phyloP scores from a whole-genome alignment of 176 grass and related monocot genomes.

The Eleusine indica region DNA sequence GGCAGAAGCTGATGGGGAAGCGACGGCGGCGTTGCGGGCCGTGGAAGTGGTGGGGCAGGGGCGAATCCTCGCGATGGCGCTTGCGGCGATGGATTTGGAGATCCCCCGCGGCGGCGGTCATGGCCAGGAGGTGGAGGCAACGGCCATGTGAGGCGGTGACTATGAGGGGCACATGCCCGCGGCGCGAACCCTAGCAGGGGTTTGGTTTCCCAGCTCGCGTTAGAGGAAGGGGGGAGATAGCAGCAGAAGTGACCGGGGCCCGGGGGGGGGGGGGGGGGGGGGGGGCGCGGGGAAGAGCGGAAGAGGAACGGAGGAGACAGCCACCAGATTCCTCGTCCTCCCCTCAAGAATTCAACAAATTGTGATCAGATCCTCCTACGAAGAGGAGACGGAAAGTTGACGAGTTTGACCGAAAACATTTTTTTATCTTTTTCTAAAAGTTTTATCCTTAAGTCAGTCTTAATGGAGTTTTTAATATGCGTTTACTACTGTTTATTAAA shows the following conservation, averaged over 20 bases:
- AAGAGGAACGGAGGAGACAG: background rate
- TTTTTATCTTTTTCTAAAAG: too few relatives aligned
- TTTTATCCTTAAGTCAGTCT: too few relatives aligned
- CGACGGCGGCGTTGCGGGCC: slow-evolving; percentile 31
- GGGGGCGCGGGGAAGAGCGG: background rate
- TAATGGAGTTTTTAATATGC: too few relatives aligned
- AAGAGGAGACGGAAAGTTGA: background rate
- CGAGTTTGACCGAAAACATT: too few relatives aligned
- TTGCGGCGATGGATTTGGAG: slow-evolving; percentile 18
- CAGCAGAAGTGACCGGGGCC: background rate
- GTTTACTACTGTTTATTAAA: too few relatives aligned
- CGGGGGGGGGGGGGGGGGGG: background rate
- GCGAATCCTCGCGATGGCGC: slow-evolving; percentile 12
- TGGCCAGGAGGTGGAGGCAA: slow-evolving; percentile 18
- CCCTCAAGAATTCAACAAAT: background rate
- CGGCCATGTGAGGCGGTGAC: slow-evolving; percentile 30
- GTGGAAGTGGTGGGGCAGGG: slow-evolving; percentile 11
- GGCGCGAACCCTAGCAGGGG: slow-evolving; percentile 41
- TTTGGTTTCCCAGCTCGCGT: background rate
- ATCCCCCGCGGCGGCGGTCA: background rate
- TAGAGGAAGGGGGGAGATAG: background rate
- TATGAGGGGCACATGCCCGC: slow-evolving; percentile 32
- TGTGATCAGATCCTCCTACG: background rate
- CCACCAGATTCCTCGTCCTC: background rate
- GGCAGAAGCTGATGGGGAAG: background rate